Conservation (phyloP, 495 filamentous ascomycete species). For the Aspergillus homomorphus region DNA sequence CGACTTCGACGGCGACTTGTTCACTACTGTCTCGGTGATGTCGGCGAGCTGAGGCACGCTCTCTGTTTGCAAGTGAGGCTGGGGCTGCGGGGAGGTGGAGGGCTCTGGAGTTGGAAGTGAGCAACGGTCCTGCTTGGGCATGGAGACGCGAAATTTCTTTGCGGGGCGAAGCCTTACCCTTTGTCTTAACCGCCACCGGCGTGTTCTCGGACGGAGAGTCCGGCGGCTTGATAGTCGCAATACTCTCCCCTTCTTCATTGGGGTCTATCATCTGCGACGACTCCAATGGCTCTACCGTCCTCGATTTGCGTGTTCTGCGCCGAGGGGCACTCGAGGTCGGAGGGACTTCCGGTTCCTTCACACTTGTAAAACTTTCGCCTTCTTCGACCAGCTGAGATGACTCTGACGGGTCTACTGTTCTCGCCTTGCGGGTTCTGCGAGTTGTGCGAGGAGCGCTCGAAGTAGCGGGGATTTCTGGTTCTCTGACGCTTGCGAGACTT, state of each 20-base stretch:
- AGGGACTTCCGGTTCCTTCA: neutral
- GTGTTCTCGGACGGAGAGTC: slow-evolving; percentile 62
- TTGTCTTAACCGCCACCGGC: slow-evolving; percentile 60
- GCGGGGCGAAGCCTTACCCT: slow-evolving; percentile 60
- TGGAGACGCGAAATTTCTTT: slow-evolving; percentile 51
- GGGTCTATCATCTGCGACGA: slow-evolving; percentile 28
- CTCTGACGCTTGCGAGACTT: neutral
- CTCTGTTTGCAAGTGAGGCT: slow-evolving; percentile 46
- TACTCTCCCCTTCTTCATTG: slow-evolving; percentile 48
- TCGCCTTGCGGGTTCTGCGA: slow-evolving; percentile 35
- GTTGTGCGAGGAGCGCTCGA: slow-evolving; percentile 38
- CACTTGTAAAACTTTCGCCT: neutral
- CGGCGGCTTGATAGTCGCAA: slow-evolving; percentile 48
- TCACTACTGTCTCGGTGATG: slow-evolving; percentile 69
- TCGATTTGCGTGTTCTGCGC: neutral
- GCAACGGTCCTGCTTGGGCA: slow-evolving; percentile 42
- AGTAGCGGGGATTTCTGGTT: slow-evolving; percentile 1
- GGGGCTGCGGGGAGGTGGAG: slow-evolving; percentile 50
- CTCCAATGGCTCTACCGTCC: slow-evolving; percentile 29
- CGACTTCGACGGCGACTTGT: slow-evolving; percentile 43
- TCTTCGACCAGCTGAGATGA: neutral
- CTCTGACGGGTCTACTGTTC: neutral
- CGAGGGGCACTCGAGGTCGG: neutral
- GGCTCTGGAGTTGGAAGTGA: slow-evolving; percentile 60
- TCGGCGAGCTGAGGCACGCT: slow-evolving; percentile 68